phyloP scores from a whole-genome alignment of 2,329 filamentous ascomycete species.

The Didymella sp. region DNA sequence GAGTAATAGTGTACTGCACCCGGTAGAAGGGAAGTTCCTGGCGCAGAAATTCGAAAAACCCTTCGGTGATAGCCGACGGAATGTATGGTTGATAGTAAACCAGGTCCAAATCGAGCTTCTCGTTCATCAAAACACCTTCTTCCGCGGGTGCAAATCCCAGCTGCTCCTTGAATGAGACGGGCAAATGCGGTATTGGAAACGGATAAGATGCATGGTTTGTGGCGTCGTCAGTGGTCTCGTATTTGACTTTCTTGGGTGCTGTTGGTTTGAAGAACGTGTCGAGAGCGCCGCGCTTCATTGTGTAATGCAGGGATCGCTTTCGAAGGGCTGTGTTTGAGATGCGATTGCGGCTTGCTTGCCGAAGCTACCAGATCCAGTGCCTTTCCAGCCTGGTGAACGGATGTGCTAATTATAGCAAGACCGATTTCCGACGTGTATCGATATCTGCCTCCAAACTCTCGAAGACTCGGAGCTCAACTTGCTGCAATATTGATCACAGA shows the following conservation, averaged over 20 bases:
- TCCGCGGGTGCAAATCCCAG: conserved; percentile 58
- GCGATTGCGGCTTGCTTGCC: not conserved
- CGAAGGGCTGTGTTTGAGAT: no score
- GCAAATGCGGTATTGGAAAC: conserved; percentile 59
- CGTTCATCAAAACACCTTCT: conserved; percentile 64
- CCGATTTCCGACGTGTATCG: not conserved
- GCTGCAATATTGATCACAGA: not conserved
- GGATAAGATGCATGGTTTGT: conserved; percentile 62
- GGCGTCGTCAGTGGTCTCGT: conserved; percentile 32
- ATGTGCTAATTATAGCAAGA: no score
- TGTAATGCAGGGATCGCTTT: not conserved
- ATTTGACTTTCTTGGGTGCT: conserved; percentile 50
- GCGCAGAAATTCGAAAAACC: conserved; percentile 74
- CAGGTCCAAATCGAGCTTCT: conserved; percentile 74
- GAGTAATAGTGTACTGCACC: conserved; percentile 74
- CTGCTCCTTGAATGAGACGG: conserved; percentile 51
- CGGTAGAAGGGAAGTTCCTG: conserved; percentile 77
- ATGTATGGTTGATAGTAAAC: conserved; percentile 79
- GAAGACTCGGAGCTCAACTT: not conserved
- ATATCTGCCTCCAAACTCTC: not conserved
- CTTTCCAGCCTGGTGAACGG: not conserved
- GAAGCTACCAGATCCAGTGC: not conserved
- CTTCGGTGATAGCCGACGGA: conserved; percentile 60
- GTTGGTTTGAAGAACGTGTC: conserved; percentile 71
- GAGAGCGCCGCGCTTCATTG: conserved; percentile 66